phyloP scores from a whole-genome alignment of 2,329 filamentous ascomycete species.

The Colletotrichum musae region DNA sequence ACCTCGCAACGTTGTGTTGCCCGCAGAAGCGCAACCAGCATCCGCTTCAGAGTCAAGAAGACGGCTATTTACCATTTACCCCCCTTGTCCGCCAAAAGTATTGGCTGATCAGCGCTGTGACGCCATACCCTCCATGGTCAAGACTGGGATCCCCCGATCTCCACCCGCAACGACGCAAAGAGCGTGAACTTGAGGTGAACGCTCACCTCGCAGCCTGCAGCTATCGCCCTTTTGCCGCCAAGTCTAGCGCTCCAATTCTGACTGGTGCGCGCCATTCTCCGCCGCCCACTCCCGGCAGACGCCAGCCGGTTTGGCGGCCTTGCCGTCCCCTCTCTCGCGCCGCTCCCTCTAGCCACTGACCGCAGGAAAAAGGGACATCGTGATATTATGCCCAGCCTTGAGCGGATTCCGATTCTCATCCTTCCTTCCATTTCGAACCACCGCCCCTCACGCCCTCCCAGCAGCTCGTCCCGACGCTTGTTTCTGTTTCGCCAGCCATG shows the following conservation, averaged over 20 bases:
- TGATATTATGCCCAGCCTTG: constrained; percentile 25
- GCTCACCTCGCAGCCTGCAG: constrained; percentile 9
- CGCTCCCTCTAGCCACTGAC: neutral
- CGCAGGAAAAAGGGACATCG: neutral
- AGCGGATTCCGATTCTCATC: constrained; percentile 33
- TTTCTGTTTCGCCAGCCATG: constrained; percentile 8
- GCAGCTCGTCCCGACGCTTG: neutral
- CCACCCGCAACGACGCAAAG: constrained; percentile 12
- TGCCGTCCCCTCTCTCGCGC: constrained; percentile 4
- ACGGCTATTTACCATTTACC: neutral
- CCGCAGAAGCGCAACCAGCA: no score
- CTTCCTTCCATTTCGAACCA: constrained; percentile 2
- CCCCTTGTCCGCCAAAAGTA: constrained; percentile 32
- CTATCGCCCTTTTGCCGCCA: constrained; percentile 13
- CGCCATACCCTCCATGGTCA: constrained; percentile 47
- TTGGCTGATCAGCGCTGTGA: constrained; percentile 50
- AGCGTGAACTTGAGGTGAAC: constrained; percentile 29
- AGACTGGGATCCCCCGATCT: constrained; percentile 26
- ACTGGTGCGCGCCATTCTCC: constrained; percentile 29
- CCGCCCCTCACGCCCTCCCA: constrained; percentile 19
- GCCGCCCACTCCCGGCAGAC: constrained; percentile 37
- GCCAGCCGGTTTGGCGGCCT: constrained; percentile 39
- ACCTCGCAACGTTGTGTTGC: neutral
- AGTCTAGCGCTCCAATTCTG: constrained; percentile 17
- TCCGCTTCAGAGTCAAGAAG: neutral